Conservation (phyloP, 2,329 filamentous ascomycete species). For the Hysterium pulicare region DNA sequence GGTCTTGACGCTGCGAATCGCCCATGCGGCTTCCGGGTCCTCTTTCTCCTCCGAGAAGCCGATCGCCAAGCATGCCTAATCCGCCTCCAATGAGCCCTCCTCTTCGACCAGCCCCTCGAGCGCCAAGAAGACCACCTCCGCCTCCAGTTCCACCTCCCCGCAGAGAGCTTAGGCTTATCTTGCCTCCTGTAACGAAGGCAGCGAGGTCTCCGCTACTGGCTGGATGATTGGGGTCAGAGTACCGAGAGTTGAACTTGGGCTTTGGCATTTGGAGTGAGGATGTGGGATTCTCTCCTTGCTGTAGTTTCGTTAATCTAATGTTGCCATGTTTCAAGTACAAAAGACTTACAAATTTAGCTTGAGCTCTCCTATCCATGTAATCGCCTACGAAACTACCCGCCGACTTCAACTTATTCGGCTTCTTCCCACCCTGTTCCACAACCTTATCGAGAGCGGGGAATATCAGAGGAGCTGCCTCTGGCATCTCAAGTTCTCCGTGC, state of each 20-base stretch:
- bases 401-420: conserved; percentile 24
- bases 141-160: neutral
- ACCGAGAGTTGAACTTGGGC: conserved; percentile 44
- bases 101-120: neutral
- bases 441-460: conserved; percentile 33
- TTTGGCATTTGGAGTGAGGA: conserved; percentile 33
- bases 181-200: conserved; percentile 46
- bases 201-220: conserved; percentile 48
- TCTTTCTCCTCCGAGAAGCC: no score
- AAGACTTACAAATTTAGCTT: conserved; percentile 43
- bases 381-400: conserved; percentile 39
- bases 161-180: conserved; percentile 25
- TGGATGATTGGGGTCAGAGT: conserved; percentile 50
- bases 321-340: no score
- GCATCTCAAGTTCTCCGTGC: conserved; percentile 41
- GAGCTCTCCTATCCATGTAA: conserved; percentile 49
- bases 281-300: conserved; percentile 39
- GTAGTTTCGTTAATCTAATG: neutral
- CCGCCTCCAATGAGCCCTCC: neutral
- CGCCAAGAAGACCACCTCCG: no score
- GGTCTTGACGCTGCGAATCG: no score
- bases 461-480: conserved; percentile 37
- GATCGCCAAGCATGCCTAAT: neutral
- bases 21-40: no score
- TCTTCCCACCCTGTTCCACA: conserved; percentile 14